Percentiles rank a stretch among this genome's conserved stretches.
phyloP scores from a whole-genome alignment of 805 yeast species.

The Kodamaea hsintzibuensis region DNA sequence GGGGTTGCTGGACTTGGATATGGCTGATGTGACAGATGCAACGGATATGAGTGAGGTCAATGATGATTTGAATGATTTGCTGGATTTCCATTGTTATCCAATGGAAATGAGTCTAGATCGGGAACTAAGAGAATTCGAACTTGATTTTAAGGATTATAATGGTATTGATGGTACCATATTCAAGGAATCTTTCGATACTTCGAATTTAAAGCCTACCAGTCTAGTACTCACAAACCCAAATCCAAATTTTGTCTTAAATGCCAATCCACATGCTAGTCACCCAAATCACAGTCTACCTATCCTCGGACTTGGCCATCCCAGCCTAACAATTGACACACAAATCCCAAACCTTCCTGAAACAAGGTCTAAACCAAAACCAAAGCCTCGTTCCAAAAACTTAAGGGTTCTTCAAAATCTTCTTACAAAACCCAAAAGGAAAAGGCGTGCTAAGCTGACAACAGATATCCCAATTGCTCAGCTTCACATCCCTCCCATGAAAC shows the following conservation, averaged over 20 bases:
- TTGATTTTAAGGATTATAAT: not conserved
- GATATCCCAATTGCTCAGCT: not conserved
- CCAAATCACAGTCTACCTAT: no score
- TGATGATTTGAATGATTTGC: not conserved
- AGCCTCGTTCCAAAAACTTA: slow-evolving; percentile 2
- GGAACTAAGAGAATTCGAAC: not conserved
- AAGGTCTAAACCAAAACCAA: not conserved
- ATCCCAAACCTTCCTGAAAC: not conserved
- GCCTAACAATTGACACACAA: not conserved
- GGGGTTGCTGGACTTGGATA: slow-evolving; percentile 2
- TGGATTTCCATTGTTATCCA: not conserved
- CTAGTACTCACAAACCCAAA: no score
- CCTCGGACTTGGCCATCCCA: no score
- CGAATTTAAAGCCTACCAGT: no score
- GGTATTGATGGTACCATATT: not conserved
- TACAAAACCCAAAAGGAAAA: not conserved
- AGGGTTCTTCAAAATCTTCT: not conserved
- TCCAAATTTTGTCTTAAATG: no score
- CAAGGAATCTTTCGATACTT: no score
- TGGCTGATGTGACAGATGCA: slow-evolving; percentile 1
- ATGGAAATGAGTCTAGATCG: not conserved
- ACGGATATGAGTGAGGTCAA: slow-evolving; percentile 1
- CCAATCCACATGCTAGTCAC: no score
- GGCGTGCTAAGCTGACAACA: slow-evolving; percentile 3
- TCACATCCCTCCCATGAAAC: slow-evolving; percentile 20